Evolutionary conservation across 257 asterid species (phyloP).

Genomic region (Forsythia suspensa): DNA sequence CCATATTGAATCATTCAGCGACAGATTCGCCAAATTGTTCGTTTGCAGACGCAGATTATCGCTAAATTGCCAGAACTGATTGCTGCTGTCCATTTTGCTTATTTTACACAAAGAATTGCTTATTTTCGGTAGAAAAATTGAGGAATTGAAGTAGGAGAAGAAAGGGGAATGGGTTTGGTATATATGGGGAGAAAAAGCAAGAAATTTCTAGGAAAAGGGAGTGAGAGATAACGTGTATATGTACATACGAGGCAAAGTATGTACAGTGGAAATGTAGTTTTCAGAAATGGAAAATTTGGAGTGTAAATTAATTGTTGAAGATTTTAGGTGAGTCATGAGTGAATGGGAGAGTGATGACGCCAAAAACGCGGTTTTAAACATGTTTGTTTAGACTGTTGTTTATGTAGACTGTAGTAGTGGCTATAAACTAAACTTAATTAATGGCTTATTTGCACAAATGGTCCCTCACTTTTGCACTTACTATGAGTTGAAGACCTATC

Average conservation of each 20-base stretch:
- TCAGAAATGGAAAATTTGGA: constrained; percentile 26
- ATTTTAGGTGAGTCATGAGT: not conserved
- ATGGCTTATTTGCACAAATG: no score
- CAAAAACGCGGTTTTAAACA: constrained; percentile 45
- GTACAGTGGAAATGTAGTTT: not conserved
- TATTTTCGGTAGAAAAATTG: not conserved
- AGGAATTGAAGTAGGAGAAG: constrained; percentile 12
- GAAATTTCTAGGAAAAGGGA: constrained; percentile 25
- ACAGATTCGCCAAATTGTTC: constrained; percentile 56
- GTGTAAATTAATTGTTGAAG: no score
- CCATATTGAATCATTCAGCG: constrained; percentile 93
- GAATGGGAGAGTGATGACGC: constrained; percentile 30
- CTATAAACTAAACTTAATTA: no score
- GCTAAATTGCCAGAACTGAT: constrained; percentile 91
- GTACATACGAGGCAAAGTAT: constrained; percentile 44
- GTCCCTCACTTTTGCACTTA: no score
- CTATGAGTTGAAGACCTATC: no score
- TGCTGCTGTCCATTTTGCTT: constrained; percentile 51
- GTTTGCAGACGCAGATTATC: constrained; percentile 84
- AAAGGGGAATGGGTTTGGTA: constrained; percentile 22
- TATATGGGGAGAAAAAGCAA: not conserved
- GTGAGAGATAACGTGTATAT: constrained; percentile 49
- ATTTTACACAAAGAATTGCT: not conserved
- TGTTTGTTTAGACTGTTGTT: no score
- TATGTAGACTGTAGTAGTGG: no score